These are phyloP conservation scores for Tothia fuscella DNA, from an alignment of 2,329 filamentous ascomycete species.

Conservation along the genomic window DNA sequence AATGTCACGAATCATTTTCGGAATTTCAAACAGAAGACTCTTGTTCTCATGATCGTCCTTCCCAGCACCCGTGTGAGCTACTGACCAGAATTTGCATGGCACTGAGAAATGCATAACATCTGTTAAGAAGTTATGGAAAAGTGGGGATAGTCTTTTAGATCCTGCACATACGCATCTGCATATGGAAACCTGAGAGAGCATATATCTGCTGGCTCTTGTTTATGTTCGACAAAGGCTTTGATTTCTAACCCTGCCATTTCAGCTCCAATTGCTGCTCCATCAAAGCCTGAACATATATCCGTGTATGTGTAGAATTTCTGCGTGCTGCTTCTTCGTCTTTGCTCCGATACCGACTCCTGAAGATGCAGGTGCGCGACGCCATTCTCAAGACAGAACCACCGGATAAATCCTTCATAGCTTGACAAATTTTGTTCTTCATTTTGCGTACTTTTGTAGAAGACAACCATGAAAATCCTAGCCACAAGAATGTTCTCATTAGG, in stretches of 20 bases:
- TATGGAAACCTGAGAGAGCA: background rate
- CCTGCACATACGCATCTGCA: background rate
- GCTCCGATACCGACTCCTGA: too few relatives aligned
- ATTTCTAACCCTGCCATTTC: background rate
- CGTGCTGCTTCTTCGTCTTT: too few relatives aligned
- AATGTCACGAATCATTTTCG: background rate
- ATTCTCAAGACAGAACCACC: too few relatives aligned
- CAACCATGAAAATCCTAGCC: too few relatives aligned
- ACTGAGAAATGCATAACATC: background rate
- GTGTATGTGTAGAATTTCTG: background rate
- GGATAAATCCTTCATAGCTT: too few relatives aligned
- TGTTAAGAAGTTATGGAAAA: too few relatives aligned
- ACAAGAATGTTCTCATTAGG: too few relatives aligned
- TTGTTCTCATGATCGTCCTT: background rate
- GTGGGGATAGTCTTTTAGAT: background rate
- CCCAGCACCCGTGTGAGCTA: background rate
- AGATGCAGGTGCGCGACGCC: too few relatives aligned
- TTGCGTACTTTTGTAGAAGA: too few relatives aligned
- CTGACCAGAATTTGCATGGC: background rate
- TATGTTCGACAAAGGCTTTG: background rate
- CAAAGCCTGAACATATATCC: background rate
- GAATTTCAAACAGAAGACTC: background rate
- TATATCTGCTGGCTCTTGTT: background rate
- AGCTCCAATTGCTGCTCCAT: constrained; percentile 1
- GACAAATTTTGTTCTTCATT: too few relatives aligned